Conservation (phyloP, 306 rosid species). For the Cajanus cajan region DNA sequence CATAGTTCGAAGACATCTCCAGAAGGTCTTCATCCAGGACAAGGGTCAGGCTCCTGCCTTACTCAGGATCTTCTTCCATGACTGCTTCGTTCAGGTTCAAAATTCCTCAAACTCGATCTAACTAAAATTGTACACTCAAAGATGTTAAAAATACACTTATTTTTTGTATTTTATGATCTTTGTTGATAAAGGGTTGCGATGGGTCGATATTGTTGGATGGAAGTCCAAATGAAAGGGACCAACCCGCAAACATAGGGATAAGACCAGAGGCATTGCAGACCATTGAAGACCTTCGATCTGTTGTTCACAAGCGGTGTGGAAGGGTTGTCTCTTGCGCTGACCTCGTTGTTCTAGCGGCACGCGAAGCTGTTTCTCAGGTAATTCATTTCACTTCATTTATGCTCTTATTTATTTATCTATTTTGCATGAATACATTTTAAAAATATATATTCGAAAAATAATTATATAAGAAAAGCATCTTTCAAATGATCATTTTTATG, state of each 20-base stretch:
- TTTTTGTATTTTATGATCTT: neutral
- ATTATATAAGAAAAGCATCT: neutral
- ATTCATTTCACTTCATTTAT: too few species aligned
- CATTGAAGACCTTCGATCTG: constrained; percentile 46
- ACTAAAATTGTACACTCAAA: neutral
- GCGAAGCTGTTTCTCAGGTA: constrained; percentile 58
- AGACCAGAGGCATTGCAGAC: constrained; percentile 45
- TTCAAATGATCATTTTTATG: neutral
- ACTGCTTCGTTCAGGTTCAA: constrained; percentile 69
- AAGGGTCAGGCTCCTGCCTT: constrained; percentile 56
- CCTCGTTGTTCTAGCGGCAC: constrained; percentile 51
- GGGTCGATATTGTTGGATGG: constrained; percentile 57
- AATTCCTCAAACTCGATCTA: too few species aligned
- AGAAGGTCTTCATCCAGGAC: constrained; percentile 38
- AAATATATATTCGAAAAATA: too few species aligned
- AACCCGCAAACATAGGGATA: constrained; percentile 43
- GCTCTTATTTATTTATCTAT: too few species aligned
- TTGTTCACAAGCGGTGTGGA: constrained; percentile 42
- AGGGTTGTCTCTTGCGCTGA: constrained; percentile 58
- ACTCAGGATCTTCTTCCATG: constrained; percentile 59
- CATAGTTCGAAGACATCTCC: constrained; percentile 42
- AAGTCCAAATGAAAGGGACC: constrained; percentile 36
- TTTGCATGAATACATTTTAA: too few species aligned
- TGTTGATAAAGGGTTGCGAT: constrained; percentile 60
- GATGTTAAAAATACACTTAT: neutral